Percentiles rank a stretch among this genome's conserved stretches.
Conservation (phyloP, 495 filamentous ascomycete genomes). For the Aspergillus sparsus region DNA sequence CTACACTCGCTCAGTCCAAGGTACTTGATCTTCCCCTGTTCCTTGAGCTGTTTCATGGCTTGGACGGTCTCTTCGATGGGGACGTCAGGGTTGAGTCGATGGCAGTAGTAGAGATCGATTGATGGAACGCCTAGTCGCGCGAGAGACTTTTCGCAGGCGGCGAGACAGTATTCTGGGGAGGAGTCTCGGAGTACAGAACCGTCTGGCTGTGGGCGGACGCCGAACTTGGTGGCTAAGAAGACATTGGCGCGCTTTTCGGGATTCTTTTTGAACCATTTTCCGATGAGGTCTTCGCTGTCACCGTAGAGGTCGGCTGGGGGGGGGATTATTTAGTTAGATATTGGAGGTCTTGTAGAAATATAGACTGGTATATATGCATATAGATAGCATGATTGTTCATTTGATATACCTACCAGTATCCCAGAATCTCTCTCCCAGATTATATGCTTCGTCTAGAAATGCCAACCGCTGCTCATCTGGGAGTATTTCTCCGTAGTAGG, state of each 20-base stretch:
- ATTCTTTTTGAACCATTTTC: constrained; percentile 8
- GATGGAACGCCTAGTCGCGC: neutral
- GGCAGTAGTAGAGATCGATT: constrained; percentile 4
- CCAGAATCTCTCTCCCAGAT: constrained; percentile 5
- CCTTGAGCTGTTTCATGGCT: constrained; percentile 27
- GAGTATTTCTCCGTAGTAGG: neutral
- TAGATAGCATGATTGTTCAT: too few species aligned
- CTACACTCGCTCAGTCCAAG: constrained; percentile 56
- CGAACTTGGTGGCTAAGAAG: constrained; percentile 3
- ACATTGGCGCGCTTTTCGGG: neutral
- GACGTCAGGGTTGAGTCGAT: neutral
- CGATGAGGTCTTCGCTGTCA: constrained; percentile 6
- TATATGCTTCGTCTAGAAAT: constrained; percentile 2
- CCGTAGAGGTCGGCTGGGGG: constrained; percentile 1
- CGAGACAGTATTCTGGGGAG: constrained; percentile 3
- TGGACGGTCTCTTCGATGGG: constrained; percentile 41
- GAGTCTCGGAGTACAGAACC: neutral
- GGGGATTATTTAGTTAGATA: neutral
- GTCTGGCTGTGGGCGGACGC: neutral
- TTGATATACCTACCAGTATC: neutral
- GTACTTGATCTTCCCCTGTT: constrained; percentile 54
- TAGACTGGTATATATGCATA: neutral
- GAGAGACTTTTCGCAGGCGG: neutral
- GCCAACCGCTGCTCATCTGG: neutral
- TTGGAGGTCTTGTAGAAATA: neutral